A percentile compares a stretch with the other conserved stretches of the same genome.
Evolutionary conservation across 2,329 filamentous ascomycete species (phyloP).

Genomic region (Coleophoma cylindrospora): DNA sequence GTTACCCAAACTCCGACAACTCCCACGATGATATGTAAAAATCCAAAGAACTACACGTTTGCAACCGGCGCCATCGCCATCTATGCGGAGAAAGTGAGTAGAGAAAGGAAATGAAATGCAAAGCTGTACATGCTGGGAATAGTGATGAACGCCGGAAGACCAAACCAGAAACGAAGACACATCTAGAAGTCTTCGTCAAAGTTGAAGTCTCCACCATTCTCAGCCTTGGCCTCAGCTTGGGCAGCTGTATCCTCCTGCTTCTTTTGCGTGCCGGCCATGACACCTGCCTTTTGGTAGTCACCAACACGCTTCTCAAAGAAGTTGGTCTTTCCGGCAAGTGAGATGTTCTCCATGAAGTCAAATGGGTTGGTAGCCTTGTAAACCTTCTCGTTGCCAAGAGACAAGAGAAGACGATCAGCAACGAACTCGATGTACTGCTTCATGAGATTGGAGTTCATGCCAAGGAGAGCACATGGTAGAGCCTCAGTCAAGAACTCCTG

Average conservation of each 20-base stretch:
- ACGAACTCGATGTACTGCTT: conserved; percentile 99
- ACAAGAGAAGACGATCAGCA: conserved; percentile 86
- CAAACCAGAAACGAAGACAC: conserved; percentile 12
- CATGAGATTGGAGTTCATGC: conserved; percentile 97
- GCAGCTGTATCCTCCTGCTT: conserved; percentile 45
- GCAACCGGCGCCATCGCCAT: conserved; percentile 22
- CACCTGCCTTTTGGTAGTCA: conserved; percentile 99
- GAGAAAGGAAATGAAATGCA: conserved; percentile 11
- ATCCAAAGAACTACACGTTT: conserved; percentile 12
- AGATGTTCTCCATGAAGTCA: conserved; percentile 99
- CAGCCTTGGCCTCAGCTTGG: conserved; percentile 45
- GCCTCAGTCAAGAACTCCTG: conserved; percentile 97
- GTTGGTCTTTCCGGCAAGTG: conserved; percentile 98
- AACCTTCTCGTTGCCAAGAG: conserved; percentile 89
- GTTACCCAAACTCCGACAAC: conserved; percentile 15
- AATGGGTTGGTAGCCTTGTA: conserved; percentile 95
- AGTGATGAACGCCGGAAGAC: conserved; percentile 8
- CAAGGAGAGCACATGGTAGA: conserved; percentile 84
- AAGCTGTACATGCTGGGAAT: conserved; percentile 1
- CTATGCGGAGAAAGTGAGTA: conserved; percentile 18
- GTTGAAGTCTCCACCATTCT: conserved; percentile 73
- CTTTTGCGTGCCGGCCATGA: conserved; percentile 89
- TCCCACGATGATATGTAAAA: conserved; percentile 15
- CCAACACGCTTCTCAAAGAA: conserved; percentile 99
- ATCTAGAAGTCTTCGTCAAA: conserved; percentile 97